Evolutionary conservation across 2,329 filamentous ascomycete genomes (phyloP), one percentile per base, ranked within the genome.

Genomic region (Penicillium sp.): DNA sequence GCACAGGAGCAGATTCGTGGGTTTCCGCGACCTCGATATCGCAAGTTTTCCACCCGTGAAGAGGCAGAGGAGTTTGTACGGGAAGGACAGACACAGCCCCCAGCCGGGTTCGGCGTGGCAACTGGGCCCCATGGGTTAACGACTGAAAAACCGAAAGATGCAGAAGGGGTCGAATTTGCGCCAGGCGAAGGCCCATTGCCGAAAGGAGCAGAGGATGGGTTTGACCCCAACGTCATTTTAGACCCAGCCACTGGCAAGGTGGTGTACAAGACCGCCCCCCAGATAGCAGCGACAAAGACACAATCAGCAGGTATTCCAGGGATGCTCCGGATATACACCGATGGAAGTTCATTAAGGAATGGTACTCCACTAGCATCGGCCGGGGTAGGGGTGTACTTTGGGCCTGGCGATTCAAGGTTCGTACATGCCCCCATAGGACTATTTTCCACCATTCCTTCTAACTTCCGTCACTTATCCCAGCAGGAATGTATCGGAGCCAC

Each of bases 61-160:
- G 91, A 95, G 72, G 93, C 93, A 0, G 85, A 93, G 67, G 84
- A 84, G 20, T 97, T 89, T 70, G 89, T 96, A 48, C 66, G 57
- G 3, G 66, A 80, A 39, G 76, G 76, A 22, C 69, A 69, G 44
- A 52, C 13, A 55, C 60, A 48, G 60, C 65, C 52, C 58, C 67
- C 63, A 42, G 70, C 63, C 38, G 66, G 66, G 29, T 61, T 70
- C 60, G 68, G 66, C 32, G 59, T 66, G 6, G 49, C 64, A n/a
- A 74, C 75, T 63, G 76, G 74, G 57, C 52, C 70, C 3, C 72
- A 72, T 20, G 72, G 75, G 2, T 74, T 78, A 61, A 76, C 69
- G 51, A 66, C 66, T 10, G 75, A 78, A 51, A 73, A 62, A 22
- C 72, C 72, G 6, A 76, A 73, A 59, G 74, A 79, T 56, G 77